Evolutionary conservation across 1,139 yeast species (phyloP).

Genomic region (Kodamaea anthophila): DNA sequence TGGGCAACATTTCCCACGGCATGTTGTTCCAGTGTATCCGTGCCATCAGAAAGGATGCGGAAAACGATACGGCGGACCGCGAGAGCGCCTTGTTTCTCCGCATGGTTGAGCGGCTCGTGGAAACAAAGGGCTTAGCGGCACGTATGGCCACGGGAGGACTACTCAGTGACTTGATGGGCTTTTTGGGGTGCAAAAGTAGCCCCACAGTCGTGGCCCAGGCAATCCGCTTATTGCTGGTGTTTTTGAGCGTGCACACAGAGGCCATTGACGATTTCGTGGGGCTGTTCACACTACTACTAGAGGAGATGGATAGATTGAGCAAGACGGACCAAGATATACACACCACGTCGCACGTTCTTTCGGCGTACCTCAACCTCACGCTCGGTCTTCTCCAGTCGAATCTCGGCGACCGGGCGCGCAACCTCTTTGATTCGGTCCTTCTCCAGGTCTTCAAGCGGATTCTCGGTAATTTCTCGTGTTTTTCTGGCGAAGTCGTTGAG

Average conservation of each 20-base stretch:
- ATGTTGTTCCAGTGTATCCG: slow-evolving; percentile 67
- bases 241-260: slow-evolving; percentile 42
- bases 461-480: slow-evolving; percentile 48
- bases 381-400: slow-evolving; percentile 62
- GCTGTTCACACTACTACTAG: too few species aligned
- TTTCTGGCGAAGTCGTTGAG: slow-evolving; percentile 68
- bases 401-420: slow-evolving; percentile 79
- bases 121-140: slow-evolving; percentile 44
- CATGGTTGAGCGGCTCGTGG: slow-evolving; percentile 52
- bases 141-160: slow-evolving; percentile 62
- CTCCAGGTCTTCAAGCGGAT: slow-evolving; percentile 56
- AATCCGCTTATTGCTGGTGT: slow-evolving; percentile 52
- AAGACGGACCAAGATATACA: slow-evolving; percentile 7
- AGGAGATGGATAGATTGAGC: slow-evolving; percentile 39
- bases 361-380: slow-evolving; percentile 46
- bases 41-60: slow-evolving; percentile 45
- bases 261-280: slow-evolving; percentile 57
- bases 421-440: slow-evolving; percentile 78
- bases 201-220: slow-evolving; percentile 63
- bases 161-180: slow-evolving; percentile 57
- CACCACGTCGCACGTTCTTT: slow-evolving; percentile 32
- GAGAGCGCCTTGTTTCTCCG: slow-evolving; percentile 52
- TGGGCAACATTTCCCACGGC: slow-evolving; percentile 91
- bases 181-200: slow-evolving; percentile 47
- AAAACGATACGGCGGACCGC: slow-evolving; percentile 33